These are phyloP conservation scores for Clarireedia paspali DNA, from an alignment of 2,329 filamentous ascomycete species.

Conservation along the genomic window DNA sequence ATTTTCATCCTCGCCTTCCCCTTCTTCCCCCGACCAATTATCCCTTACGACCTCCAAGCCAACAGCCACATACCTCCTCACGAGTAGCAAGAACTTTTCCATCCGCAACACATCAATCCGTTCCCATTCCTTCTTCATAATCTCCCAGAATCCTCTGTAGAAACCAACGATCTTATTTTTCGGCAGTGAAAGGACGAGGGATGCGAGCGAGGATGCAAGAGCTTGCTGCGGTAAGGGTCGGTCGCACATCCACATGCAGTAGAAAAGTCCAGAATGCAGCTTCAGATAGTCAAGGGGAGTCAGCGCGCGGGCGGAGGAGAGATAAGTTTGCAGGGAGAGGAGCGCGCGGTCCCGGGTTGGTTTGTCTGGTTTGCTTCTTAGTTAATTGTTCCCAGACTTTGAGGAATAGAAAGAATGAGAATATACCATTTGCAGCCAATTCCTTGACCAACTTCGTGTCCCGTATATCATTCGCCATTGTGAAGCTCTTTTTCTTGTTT, in stretches of 20 bases:
- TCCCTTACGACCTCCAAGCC: constrained; percentile 43
- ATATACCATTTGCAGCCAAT: constrained; percentile 30
- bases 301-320: constrained; percentile 53
- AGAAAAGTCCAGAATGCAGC: constrained; percentile 93
- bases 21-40: constrained; percentile 27
- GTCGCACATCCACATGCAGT: constrained; percentile 90
- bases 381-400: not conserved
- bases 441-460: constrained; percentile 31
- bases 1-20: constrained; percentile 25
- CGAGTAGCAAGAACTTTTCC: constrained; percentile 87
- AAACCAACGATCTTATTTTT: constrained; percentile 36
- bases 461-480: constrained; percentile 24
- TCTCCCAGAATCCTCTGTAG: constrained; percentile 63
- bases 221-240: constrained; percentile 80
- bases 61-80: constrained; percentile 70
- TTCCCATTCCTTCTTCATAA: constrained; percentile 61
- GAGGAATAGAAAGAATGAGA: not conserved
- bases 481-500: not conserved
- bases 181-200: constrained; percentile 55
- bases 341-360: constrained; percentile 72
- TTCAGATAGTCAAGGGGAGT: constrained; percentile 68
- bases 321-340: constrained; percentile 67
- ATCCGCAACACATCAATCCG: constrained; percentile 68
- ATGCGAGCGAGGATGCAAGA: constrained; percentile 70
- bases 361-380: constrained; percentile 49